phyloP scores from a whole-genome alignment of 306 rosid species.

The Trichosanthes truncata region DNA sequence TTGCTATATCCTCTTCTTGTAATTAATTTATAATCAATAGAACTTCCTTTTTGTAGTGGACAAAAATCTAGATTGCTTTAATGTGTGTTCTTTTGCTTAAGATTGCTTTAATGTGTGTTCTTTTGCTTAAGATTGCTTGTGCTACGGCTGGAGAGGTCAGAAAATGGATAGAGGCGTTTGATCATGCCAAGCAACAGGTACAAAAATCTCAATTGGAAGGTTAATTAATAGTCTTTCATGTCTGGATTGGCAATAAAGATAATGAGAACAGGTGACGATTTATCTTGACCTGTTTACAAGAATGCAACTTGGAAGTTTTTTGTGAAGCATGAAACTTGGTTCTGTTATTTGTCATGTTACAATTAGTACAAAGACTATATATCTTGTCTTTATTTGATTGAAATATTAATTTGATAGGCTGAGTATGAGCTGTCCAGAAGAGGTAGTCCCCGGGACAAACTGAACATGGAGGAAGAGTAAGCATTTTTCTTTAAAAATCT shows the following conservation, averaged over 20 bases:
- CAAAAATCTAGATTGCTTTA: background rate
- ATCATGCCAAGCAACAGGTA: conserved; percentile 91
- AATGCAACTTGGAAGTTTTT: background rate
- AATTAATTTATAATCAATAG: background rate
- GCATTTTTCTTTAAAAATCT: conserved; percentile 16
- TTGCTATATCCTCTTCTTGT: background rate
- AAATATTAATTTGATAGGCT: conserved; percentile 39
- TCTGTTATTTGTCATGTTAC: background rate
- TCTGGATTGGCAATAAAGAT: background rate
- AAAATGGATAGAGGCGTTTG: conserved; percentile 88
- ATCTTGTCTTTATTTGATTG: conserved; percentile 15
- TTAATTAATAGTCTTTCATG: background rate
- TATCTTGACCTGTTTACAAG: background rate
- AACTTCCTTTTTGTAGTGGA: background rate
- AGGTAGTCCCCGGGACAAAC: conserved; percentile 45
- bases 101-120: conserved; percentile 42
- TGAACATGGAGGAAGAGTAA: conserved; percentile 64
- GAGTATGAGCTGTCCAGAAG: conserved; percentile 56
- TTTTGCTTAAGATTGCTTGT: conserved; percentile 62
- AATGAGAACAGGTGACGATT: background rate
- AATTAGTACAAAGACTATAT: background rate
- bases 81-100: conserved; percentile 15
- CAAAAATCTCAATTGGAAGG: conserved; percentile 9
- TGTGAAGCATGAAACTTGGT: background rate
- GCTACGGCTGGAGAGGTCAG: conserved; percentile 61